phyloP scores from a whole-genome alignment of 805 yeast species.

The Wickerhamiella parazyma region DNA sequence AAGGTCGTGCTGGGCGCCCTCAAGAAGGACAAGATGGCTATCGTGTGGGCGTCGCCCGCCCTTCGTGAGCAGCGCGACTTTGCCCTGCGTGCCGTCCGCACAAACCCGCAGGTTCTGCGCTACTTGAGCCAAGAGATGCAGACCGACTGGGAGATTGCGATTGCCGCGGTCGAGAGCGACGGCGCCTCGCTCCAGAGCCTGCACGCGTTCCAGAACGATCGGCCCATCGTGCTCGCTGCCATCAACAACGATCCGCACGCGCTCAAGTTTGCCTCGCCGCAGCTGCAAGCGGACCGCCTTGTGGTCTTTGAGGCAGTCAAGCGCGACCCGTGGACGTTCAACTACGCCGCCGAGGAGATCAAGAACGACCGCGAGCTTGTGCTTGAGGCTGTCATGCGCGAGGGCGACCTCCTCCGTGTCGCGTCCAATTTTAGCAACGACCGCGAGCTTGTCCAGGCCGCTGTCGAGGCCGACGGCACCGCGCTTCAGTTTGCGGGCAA shows the following conservation, averaged over 20 bases:
- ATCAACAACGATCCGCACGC: conserved; percentile 5
- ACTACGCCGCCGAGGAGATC: conserved; percentile 3
- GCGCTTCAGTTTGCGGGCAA: conserved; percentile 5
- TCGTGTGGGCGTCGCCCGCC: conserved; percentile 2
- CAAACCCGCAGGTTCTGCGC: conserved; percentile 5
- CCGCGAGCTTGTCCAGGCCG: conserved; percentile 7
- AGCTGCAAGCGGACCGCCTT: conserved; percentile 4
- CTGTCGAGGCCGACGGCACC: conserved; percentile 6
- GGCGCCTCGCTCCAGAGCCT: conserved; percentile 6
- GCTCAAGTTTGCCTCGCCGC: conserved; percentile 4
- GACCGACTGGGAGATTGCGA: conserved; percentile 1
- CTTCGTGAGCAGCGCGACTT: conserved; percentile 1
- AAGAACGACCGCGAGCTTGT: conserved; percentile 6
- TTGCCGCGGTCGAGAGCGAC: conserved; percentile 7
- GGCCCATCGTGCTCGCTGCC: conserved; percentile 4
- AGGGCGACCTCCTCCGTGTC: conserved; percentile 6
- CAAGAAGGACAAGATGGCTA: conserved; percentile 2
- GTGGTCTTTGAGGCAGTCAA: conserved; percentile 7
- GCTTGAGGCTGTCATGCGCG: conserved; percentile 7
- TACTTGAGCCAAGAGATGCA: conserved; percentile 5
- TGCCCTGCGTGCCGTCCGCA: conserved; percentile 5
- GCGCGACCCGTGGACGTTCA: conserved; percentile 7
- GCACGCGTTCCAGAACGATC: conserved; percentile 6
- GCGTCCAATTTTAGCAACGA: conserved; percentile 4
- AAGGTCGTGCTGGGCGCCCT: conserved; percentile 2